phyloP scores from a whole-genome alignment of 2,329 filamentous ascomycete species.

The Colletotrichum endophyticum region DNA sequence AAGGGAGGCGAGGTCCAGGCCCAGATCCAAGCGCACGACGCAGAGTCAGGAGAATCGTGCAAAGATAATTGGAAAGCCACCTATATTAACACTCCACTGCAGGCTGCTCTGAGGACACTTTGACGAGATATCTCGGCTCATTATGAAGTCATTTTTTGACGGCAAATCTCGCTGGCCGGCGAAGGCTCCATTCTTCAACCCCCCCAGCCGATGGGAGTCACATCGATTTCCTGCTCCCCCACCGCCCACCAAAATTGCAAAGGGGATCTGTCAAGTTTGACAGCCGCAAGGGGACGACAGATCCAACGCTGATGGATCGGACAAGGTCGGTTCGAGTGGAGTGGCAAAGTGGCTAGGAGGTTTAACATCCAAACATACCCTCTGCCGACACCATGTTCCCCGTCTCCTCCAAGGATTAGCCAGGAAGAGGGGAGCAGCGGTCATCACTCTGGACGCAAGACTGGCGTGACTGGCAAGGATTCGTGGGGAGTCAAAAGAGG shows the following conservation, averaged over 20 bases:
- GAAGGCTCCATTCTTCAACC: not conserved
- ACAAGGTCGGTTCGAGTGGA: conserved; percentile 12
- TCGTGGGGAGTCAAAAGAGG: not conserved
- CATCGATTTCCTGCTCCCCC: not conserved
- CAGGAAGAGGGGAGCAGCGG: conserved; percentile 2
- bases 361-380: conserved; percentile 16
- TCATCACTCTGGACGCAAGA: conserved; percentile 12
- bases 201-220: not conserved
- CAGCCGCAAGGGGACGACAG: conserved; percentile 19
- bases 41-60: not conserved
- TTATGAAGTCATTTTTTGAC: conserved; percentile 17
- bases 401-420: conserved; percentile 10
- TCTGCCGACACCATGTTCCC: conserved; percentile 15
- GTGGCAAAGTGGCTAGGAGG: conserved; percentile 16
- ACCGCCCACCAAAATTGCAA: conserved; percentile 9
- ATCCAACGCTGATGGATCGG: conserved; percentile 22
- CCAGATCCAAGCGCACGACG: not conserved
- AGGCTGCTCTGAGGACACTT: not conserved
- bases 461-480: conserved; percentile 19
- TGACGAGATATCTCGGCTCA: conserved; percentile 17
- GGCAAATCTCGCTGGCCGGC: not conserved
- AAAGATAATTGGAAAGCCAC: conserved; percentile 1
- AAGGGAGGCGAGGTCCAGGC: not conserved
- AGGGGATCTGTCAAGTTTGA: conserved; percentile 23
- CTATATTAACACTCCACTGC: not conserved